Conservation (phyloP, 768 basidiomycete genomes). For the Flagelloscypha sp. region DNA sequence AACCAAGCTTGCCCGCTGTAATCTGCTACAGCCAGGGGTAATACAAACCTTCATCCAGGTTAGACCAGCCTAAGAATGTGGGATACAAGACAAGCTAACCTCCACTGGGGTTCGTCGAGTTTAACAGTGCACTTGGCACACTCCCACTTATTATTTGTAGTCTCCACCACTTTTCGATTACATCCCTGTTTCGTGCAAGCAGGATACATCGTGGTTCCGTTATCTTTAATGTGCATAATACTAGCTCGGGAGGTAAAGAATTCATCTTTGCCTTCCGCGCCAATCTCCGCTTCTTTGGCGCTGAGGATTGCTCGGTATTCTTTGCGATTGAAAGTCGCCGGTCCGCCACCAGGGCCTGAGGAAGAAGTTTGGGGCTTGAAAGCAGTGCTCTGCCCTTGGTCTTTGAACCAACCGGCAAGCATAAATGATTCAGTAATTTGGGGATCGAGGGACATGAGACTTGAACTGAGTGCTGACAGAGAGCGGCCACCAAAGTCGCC, state of each 20-base stretch:
- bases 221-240: conserved; percentile 78
- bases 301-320: conserved; percentile 70
- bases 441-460: conserved; percentile 78
- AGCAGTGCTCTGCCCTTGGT: conserved; percentile 47
- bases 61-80: conserved; percentile 5
- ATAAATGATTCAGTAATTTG: conserved; percentile 85
- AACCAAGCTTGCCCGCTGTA: conserved; percentile 86
- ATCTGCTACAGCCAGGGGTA: conserved; percentile 85
- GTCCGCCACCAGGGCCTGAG: conserved; percentile 28
- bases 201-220: conserved; percentile 80
- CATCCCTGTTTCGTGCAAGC: conserved; percentile 78
- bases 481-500: conserved; percentile 87
- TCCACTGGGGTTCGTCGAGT: conserved; percentile 64
- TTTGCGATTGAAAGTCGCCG: conserved; percentile 52
- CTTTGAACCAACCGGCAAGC: conserved; percentile 90
- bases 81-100: conserved; percentile 38
- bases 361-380: conserved; percentile 77
- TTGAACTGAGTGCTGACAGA: conserved; percentile 76
- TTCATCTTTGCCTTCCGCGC: conserved; percentile 68
- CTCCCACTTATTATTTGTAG: conserved; percentile 62
- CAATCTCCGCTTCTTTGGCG: conserved; percentile 73
- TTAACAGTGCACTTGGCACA: conserved; percentile 88
- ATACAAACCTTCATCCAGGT: conserved; percentile 68
- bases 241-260: conserved; percentile 78
- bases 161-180: conserved; percentile 81